These are phyloP conservation scores for Epichloe festucae DNA, from an alignment of 2,329 filamentous ascomycete species.

Conservation along the genomic window DNA sequence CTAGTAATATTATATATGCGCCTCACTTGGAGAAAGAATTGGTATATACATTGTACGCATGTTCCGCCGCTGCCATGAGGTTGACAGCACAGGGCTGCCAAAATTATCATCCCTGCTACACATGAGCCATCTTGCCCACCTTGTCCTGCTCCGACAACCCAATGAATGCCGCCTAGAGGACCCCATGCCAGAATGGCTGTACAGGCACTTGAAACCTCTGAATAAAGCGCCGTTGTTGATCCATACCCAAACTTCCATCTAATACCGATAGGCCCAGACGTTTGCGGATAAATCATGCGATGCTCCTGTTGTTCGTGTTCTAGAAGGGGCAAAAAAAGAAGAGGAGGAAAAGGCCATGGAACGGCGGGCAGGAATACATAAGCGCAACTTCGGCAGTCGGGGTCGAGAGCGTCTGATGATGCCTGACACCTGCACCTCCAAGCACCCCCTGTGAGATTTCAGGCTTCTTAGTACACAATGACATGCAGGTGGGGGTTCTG, in stretches of 20 bases:
- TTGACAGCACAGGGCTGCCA: no score
- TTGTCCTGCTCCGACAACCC: not conserved
- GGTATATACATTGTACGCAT: no score
- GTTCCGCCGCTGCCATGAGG: no score
- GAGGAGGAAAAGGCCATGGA: not conserved
- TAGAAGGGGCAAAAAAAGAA: not conserved
- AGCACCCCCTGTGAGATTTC: not conserved
- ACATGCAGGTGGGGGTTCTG: no score
- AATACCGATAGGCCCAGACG: not conserved
- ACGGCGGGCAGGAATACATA: not conserved
- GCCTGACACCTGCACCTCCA: not conserved
- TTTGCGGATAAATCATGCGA: not conserved
- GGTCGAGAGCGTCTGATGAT: not conserved
- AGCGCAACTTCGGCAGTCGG: constrained; percentile 2
- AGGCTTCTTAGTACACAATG: not conserved
- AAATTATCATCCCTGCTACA: no score
- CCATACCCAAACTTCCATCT: not conserved
- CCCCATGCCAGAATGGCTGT: not conserved
- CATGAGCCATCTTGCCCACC: no score
- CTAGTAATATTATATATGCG: no score
- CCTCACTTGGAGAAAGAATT: no score
- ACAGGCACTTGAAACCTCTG: not conserved
- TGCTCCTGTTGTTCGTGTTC: not conserved
- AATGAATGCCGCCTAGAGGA: not conserved
- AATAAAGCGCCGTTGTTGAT: not conserved